phyloP scores from a whole-genome alignment of 495 filamentous ascomycete species.

The Penicillium coprophilum region DNA sequence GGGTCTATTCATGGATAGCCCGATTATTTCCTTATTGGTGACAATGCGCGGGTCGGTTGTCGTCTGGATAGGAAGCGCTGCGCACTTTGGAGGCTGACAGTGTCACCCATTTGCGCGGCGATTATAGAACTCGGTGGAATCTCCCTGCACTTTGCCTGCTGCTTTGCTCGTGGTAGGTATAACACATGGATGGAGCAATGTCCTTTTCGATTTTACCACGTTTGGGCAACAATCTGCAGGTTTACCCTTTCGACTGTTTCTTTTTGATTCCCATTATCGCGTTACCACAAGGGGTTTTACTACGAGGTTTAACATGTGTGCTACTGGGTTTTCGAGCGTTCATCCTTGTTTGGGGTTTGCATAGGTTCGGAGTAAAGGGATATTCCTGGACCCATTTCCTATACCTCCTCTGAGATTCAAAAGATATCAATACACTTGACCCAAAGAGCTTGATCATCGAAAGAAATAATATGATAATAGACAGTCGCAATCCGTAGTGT shows the following conservation, averaged over 20 bases:
- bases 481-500: conserved; percentile 10
- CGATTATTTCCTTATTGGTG: conserved; percentile 24
- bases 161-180: background rate
- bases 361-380: conserved; percentile 27
- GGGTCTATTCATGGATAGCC: conserved; percentile 16
- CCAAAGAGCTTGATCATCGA: background rate
- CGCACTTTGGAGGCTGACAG: conserved; percentile 13
- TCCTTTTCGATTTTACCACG: background rate
- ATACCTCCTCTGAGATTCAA: conserved; percentile 9
- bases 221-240: conserved; percentile 1
- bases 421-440: background rate
- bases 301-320: conserved; percentile 23
- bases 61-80: conserved; percentile 20
- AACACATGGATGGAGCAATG: background rate
- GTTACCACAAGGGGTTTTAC: background rate
- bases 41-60: conserved; percentile 24
- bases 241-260: background rate
- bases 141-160: background rate
- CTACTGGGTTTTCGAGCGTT: conserved; percentile 24
- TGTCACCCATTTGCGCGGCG: conserved; percentile 12
- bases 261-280: conserved; percentile 8
- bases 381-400: conserved; percentile 14
- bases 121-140: conserved; percentile 9
- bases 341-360: conserved; percentile 16
- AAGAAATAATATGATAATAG: background rate